These are phyloP conservation scores for Harrya chromipes DNA, from an alignment of 768 basidiomycete genomes.

Conservation along the genomic window DNA sequence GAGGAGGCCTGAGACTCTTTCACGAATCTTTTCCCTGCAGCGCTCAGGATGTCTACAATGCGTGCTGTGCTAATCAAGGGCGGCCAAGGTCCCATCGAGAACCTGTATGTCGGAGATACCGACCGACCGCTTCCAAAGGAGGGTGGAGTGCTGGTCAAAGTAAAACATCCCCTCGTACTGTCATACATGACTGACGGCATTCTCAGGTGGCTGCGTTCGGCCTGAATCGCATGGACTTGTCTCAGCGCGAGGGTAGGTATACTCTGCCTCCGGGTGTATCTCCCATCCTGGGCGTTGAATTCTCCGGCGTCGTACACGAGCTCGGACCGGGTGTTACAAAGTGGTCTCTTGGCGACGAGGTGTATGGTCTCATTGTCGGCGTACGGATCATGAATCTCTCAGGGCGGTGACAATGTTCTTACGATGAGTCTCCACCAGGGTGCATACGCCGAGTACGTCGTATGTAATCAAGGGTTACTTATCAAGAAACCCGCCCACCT, in stretches of 20 bases:
- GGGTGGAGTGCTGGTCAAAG: conserved; percentile 80
- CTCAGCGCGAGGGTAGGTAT: conserved; percentile 70
- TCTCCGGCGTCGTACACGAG: conserved; percentile 63
- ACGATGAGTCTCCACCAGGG: conserved; percentile 47
- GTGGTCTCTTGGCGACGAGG: conserved; percentile 67
- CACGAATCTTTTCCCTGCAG: background rate
- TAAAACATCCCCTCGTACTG: conserved; percentile 23
- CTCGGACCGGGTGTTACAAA: conserved; percentile 48
- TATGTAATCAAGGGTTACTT: conserved; percentile 60
- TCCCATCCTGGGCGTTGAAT: conserved; percentile 82
- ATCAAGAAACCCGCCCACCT: conserved; percentile 72
- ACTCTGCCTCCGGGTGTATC: conserved; percentile 75
- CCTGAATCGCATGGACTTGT: conserved; percentile 85
- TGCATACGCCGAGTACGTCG: conserved; percentile 87
- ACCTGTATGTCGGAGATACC: conserved; percentile 72
- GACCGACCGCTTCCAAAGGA: conserved; percentile 55
- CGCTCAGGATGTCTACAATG: conserved; percentile 46
- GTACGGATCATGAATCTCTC: conserved; percentile 43
- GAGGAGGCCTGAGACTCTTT: background rate
- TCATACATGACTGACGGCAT: conserved; percentile 1
- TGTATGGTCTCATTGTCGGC: conserved; percentile 76
- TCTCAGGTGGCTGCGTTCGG: conserved; percentile 76
- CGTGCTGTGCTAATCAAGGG: conserved; percentile 77
- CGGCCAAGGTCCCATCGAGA: conserved; percentile 70
- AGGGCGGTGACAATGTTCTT: background rate